Evolutionary conservation across 345 rosid species (phyloP).

Genomic region (Acer campestre): DNA sequence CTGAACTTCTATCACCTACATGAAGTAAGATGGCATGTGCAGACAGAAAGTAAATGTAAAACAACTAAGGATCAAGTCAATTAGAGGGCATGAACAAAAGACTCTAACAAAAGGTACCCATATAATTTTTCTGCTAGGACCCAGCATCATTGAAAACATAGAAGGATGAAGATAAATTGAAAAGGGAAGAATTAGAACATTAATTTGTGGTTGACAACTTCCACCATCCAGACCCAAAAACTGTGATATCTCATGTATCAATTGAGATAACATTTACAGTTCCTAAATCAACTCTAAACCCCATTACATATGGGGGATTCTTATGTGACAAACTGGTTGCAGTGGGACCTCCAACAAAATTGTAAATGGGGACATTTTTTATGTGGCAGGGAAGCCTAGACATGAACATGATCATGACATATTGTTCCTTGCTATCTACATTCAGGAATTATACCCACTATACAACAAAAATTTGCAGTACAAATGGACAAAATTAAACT

Average conservation of each 20-base stretch:
- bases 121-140: background rate
- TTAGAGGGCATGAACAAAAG: background rate
- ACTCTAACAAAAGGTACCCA: background rate
- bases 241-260: background rate
- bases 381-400: slow-evolving; percentile 20
- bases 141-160: background rate
- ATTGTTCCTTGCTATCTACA: slow-evolving; percentile 21
- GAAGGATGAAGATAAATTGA: background rate
- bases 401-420: slow-evolving; percentile 23
- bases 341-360: slow-evolving; percentile 18
- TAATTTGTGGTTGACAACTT: background rate
- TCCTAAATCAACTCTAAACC: background rate
- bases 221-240: slow-evolving; percentile 1
- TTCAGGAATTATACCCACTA: slow-evolving; percentile 19
- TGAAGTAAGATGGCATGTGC: background rate
- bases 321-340: background rate
- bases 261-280: background rate
- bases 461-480: slow-evolving; percentile 19
- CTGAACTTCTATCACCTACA: background rate
- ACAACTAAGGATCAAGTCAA: background rate
- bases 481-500: background rate
- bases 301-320: background rate
- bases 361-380: background rate
- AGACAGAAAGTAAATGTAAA: background rate
- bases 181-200: background rate